Evolutionary conservation across 2,329 filamentous ascomycete genomes (phyloP).

Genomic region (Neonectria ditissima): DNA sequence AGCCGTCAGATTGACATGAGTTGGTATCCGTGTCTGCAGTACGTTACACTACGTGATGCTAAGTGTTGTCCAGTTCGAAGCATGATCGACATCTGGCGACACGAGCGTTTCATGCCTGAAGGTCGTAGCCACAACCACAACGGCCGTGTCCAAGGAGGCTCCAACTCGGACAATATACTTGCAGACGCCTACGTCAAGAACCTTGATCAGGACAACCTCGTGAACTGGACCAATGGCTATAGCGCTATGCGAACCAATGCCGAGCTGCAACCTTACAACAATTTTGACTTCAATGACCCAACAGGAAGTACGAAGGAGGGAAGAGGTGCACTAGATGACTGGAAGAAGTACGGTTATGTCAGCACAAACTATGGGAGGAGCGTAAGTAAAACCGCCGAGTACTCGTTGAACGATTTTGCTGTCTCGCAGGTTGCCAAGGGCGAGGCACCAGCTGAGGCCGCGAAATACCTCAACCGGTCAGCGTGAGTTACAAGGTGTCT

Average conservation of each 20-base stretch:
- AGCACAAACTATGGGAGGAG: constrained; percentile 64
- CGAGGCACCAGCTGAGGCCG: constrained; percentile 61
- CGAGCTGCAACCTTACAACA: constrained; percentile 64
- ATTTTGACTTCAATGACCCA: constrained; percentile 60
- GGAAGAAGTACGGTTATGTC: constrained; percentile 68
- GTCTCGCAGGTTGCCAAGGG: constrained; percentile 51
- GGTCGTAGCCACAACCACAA: constrained; percentile 68
- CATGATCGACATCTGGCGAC: constrained; percentile 69
- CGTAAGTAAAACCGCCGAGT: constrained; percentile 67
- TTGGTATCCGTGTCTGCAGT: neutral
- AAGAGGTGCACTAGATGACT: constrained; percentile 69
- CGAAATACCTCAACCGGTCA: constrained; percentile 58
- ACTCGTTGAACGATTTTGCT: constrained; percentile 69
- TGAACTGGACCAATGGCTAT: constrained; percentile 68
- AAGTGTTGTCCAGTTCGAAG: constrained; percentile 54
- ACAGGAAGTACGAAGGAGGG: constrained; percentile 65
- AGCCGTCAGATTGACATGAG: constrained; percentile 62
- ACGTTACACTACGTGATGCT: neutral
- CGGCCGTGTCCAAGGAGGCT: constrained; percentile 68
- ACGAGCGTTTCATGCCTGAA: constrained; percentile 66
- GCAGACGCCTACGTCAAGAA: constrained; percentile 70
- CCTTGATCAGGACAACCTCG: constrained; percentile 50
- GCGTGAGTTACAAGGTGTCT: neutral
- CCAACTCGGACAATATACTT: constrained; percentile 70
- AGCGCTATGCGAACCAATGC: constrained; percentile 67